These are phyloP conservation scores for Pyrenophora teres DNA, from an alignment of 2,329 filamentous ascomycete species.

Conservation along the genomic window DNA sequence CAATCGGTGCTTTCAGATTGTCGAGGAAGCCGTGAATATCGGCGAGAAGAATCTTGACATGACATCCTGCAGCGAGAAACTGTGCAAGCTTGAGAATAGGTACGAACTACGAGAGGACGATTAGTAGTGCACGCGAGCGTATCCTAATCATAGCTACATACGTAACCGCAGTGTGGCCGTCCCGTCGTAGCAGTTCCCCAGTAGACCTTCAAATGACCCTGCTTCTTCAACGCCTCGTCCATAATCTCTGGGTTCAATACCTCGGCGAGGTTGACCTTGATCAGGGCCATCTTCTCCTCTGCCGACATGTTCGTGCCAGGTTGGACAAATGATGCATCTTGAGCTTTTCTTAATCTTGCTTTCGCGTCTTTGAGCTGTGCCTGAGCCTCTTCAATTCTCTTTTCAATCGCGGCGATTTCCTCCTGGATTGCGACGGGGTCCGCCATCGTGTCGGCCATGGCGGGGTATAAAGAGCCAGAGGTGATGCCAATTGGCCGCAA, in stretches of 20 bases:
- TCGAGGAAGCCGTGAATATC: slow-evolving; percentile 73
- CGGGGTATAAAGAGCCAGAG: slow-evolving; percentile 33
- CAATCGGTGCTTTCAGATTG: slow-evolving; percentile 84
- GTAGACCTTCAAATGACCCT: slow-evolving; percentile 75
- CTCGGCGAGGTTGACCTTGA: slow-evolving; percentile 80
- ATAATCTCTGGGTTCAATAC: slow-evolving; percentile 84
- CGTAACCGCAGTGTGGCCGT: slow-evolving; percentile 85
- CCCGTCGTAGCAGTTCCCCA: slow-evolving; percentile 88
- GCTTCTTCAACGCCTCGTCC: slow-evolving; percentile 69
- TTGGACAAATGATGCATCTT: slow-evolving; percentile 23
- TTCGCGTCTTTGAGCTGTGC: slow-evolving; percentile 39
- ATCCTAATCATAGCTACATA: slow-evolving; percentile 16
- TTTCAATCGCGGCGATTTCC: slow-evolving; percentile 41
- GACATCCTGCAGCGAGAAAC: slow-evolving; percentile 81
- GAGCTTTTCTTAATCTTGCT: slow-evolving; percentile 32
- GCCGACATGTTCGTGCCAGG: slow-evolving; percentile 47
- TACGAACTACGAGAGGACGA: slow-evolving; percentile 61
- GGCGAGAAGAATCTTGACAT: slow-evolving; percentile 76
- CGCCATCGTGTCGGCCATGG: slow-evolving; percentile 41
- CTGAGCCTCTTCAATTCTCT: slow-evolving; percentile 39
- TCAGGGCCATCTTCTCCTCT: slow-evolving; percentile 72
- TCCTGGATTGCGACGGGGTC: slow-evolving; percentile 37
- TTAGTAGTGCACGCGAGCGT: slow-evolving; percentile 14
- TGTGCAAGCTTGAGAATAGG: slow-evolving; percentile 89
- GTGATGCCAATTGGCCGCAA: slow-evolving; percentile 14